Evolutionary conservation across 129 eudicot genomes (phyloP), one percentile per base, ranked within the genome.

Genomic region (Scalesia atractyloides): DNA sequence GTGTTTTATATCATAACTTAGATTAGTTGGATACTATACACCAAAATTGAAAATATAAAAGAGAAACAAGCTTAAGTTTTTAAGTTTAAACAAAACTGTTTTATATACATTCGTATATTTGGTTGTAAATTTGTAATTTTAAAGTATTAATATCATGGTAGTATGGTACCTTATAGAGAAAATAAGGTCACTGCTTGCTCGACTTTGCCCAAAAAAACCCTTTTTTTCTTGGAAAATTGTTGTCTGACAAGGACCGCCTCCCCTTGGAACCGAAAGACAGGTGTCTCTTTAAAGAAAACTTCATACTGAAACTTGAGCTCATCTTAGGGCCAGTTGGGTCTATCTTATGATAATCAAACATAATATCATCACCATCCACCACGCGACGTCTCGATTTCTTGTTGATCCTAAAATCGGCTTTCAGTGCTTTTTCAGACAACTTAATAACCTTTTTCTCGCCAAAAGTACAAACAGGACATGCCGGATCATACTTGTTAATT

Each of bases 391-490:
- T 88, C 2, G 86, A 86, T 61, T 68, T 79, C 86, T 84, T 94
- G 48, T 58, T 72, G 9, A 62, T 76, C 68, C 74, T 86, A 75
- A 77, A 34, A 54, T 90, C 93, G 49, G 93, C 93, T 87, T 66
- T 88, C 58, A 84, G 64, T 7, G 88, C 95, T 49, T 94, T 90
- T 68, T 84, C 96, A 20, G 91, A 84, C 86, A 95, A 50, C 76
- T 86, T 90, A 59, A 77, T 15, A 18, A 79, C 78, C 77, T 84
- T 86, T 70, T 95, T 95, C 76, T 84, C 99, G 68, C 99, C 99
- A 68, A 81, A 80, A 37, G 99, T 91, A 84, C 99, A 95, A 64
- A 95, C 89, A 4, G 99, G 99, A 66, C 99, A 95, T 11, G 87
- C 76, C 1, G 99, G 99, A 72, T 95, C 99, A 69, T 86, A 88